Conservation (phyloP, 169 alveolate species). For the Amoebophrya sp. region DNA sequence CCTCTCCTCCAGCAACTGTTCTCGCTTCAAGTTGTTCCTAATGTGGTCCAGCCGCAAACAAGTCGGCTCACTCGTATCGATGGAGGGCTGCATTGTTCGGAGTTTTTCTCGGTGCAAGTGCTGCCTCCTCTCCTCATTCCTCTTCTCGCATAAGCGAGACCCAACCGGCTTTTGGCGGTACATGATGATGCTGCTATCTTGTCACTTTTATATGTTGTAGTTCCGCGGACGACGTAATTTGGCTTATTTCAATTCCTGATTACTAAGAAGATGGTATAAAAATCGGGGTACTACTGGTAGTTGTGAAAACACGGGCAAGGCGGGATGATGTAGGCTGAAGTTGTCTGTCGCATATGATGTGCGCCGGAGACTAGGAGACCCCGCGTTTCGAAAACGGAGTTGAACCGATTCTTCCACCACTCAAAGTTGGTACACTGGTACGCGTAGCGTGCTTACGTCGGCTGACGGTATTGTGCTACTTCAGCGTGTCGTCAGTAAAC, state of each 20-base stretch:
- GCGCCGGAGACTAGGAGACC: not conserved
- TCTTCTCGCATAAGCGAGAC: constrained; percentile 20
- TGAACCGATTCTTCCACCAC: no score
- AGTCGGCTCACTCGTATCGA: constrained; percentile 32
- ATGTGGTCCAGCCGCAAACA: constrained; percentile 19
- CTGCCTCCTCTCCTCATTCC: constrained; percentile 26
- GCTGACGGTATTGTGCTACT: no score
- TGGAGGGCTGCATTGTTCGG: constrained; percentile 29
- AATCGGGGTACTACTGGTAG: not conserved
- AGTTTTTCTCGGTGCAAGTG: constrained; percentile 21
- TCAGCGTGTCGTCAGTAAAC: no score
- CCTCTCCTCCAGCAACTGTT: constrained; percentile 37
- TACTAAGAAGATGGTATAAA: not conserved
- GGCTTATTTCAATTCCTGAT: not conserved
- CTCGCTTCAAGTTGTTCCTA: constrained; percentile 23
- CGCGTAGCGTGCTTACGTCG: no score
- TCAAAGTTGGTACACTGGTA: no score
- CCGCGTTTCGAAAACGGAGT: no score
- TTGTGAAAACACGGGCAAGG: not conserved
- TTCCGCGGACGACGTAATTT: not conserved
- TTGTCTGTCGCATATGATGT: not conserved
- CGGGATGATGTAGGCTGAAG: not conserved
- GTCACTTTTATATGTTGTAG: no score
- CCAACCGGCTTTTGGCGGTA: constrained; percentile 33
- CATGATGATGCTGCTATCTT: no score